Percentiles rank a stretch among this genome's conserved stretches.
These are phyloP conservation scores for Dryadomyces quercivorus DNA, from an alignment of 2,329 filamentous ascomycete species.

Conservation along the genomic window DNA sequence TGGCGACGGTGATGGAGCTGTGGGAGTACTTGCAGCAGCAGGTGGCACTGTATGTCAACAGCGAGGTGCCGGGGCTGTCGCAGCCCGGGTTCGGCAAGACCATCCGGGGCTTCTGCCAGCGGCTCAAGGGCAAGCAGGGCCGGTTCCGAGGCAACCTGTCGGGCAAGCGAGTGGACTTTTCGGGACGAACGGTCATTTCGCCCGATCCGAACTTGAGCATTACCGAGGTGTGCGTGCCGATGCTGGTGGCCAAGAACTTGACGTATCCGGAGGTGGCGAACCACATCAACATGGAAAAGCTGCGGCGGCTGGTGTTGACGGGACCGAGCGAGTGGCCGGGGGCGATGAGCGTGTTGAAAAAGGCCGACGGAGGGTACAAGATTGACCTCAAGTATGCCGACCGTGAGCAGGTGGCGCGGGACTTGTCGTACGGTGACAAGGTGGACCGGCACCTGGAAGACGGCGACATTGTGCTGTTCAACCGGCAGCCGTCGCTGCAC, in stretches of 20 bases:
- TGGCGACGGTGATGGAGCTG: constrained; percentile 90
- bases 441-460: constrained; percentile 94
- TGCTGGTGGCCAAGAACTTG: constrained; percentile 87
- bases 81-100: constrained; percentile 78
- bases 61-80: constrained; percentile 84
- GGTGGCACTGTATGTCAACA: constrained; percentile 97
- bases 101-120: constrained; percentile 87
- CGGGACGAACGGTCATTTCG: constrained; percentile 92
- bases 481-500: constrained; percentile 92
- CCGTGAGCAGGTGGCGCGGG: constrained; percentile 55
- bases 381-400: constrained; percentile 66
- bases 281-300: constrained; percentile 71
- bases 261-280: constrained; percentile 89
- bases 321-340: constrained; percentile 75
- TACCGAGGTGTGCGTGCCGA: constrained; percentile 84
- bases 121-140: constrained; percentile 93
- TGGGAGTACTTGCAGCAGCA: constrained; percentile 97
- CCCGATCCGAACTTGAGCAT: constrained; percentile 91
- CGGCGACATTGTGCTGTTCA: constrained; percentile 92
- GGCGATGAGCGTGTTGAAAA: constrained; percentile 37
- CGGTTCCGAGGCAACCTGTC: constrained; percentile 95
- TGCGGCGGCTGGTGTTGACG: constrained; percentile 61
- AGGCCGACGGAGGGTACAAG: constrained; percentile 57
- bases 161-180: constrained; percentile 97
- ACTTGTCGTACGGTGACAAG: constrained; percentile 70